Conservation (phyloP, 2,329 filamentous ascomycete genomes). For the Alternaria burnsii region DNA sequence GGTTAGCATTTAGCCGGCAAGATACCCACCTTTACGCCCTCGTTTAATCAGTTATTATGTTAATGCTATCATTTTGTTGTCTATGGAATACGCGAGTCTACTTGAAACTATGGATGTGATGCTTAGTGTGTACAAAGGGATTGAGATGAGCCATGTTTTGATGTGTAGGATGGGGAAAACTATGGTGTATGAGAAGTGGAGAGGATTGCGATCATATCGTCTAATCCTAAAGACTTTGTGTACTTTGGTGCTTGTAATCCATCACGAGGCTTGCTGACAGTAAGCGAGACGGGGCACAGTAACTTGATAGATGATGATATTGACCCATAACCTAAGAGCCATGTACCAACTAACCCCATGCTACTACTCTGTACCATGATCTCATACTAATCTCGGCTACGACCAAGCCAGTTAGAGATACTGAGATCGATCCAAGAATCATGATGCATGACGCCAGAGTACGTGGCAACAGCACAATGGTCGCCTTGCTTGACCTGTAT, state of each 20-base stretch:
- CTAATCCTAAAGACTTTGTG: too few relatives aligned
- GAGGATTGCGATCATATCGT: too few relatives aligned
- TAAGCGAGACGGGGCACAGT: neutral
- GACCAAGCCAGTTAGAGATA: neutral
- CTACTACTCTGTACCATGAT: neutral
- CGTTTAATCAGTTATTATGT: conserved; percentile 6
- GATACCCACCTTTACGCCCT: conserved; percentile 21
- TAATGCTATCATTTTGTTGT: neutral
- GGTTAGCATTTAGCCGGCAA: conserved; percentile 23
- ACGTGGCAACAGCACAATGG: conserved; percentile 5
- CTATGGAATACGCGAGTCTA: neutral
- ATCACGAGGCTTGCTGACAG: neutral
- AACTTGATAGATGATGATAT: neutral
- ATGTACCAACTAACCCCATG: neutral
- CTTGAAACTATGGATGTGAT: neutral
- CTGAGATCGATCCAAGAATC: neutral
- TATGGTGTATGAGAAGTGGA: too few relatives aligned
- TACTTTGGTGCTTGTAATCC: too few relatives aligned
- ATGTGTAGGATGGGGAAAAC: too few relatives aligned
- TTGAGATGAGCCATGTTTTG: too few relatives aligned
- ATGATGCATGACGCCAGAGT: neutral
- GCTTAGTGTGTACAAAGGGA: neutral
- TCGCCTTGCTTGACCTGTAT: neutral
- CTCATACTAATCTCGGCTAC: neutral
- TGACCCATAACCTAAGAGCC: neutral